Percentiles rank a stretch among this genome's conserved stretches.
Conservation (phyloP, 2,329 filamentous ascomycete genomes). For the Rhynchosporium secalis region DNA sequence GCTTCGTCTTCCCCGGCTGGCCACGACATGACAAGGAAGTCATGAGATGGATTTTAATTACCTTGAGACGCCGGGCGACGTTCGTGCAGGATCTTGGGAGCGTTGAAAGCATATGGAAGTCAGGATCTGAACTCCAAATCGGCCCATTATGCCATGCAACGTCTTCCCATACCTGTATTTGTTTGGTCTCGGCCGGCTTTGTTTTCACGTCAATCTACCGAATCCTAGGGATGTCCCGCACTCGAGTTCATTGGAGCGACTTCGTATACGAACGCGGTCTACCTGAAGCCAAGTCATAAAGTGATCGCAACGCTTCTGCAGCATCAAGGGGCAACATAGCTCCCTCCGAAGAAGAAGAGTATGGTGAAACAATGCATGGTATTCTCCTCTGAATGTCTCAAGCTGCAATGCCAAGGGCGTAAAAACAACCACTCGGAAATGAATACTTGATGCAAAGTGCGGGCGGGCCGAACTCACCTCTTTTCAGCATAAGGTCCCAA, state of each 20-base stretch:
- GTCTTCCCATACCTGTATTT: background rate
- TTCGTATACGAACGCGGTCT: background rate
- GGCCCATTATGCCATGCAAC: background rate
- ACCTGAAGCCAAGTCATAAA: background rate
- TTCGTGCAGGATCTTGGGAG: slow-evolving; percentile 5
- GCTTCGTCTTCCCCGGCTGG: background rate
- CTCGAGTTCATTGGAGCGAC: background rate
- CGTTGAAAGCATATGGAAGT: background rate
- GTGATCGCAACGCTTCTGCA: background rate
- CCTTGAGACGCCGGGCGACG: background rate
- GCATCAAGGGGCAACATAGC: background rate
- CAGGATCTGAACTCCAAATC: background rate
- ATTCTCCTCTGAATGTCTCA: too few relatives aligned
- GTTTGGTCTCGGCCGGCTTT: background rate
- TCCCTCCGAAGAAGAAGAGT: background rate
- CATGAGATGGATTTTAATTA: slow-evolving; percentile 3
- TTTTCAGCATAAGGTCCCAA: background rate
- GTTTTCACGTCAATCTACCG: background rate
- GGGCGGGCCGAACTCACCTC: background rate
- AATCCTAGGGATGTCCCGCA: background rate
- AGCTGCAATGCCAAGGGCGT: too few relatives aligned
- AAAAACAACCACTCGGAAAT: too few relatives aligned
- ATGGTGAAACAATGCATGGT: background rate
- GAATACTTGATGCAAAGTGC: background rate
- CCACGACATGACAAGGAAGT: background rate